Conservation (phyloP, 139 green algal genomes). For the Chlamydomonas sp. region DNA sequence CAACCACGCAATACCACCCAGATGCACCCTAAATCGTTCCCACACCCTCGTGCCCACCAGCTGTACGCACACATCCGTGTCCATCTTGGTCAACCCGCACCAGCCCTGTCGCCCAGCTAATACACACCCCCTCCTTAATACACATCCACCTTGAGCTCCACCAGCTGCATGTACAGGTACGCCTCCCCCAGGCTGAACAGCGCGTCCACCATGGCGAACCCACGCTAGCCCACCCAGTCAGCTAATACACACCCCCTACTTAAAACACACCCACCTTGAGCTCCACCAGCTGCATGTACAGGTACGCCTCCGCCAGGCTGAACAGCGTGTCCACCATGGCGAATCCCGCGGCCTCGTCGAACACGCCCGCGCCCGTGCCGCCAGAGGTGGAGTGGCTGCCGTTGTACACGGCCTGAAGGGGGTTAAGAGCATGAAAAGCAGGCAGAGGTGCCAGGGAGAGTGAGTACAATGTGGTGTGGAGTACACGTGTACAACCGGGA, state of each 20-base stretch:
- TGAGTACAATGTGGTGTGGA: neutral
- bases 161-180: constrained; percentile 93
- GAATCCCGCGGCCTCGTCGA: constrained; percentile 82
- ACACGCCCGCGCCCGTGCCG: constrained; percentile 42
- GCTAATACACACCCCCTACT: too few relatives aligned
- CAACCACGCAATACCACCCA: too few relatives aligned
- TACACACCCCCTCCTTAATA: too few relatives aligned
- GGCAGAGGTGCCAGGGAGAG: neutral
- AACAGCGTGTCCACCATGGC: constrained; percentile 97
- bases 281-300: constrained; percentile 92
- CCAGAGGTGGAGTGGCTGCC: neutral
- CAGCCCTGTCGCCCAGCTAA: too few relatives aligned
- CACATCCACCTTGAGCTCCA: constrained; percentile 71
- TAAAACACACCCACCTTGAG: constrained; percentile 52
- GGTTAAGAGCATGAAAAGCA: neutral
- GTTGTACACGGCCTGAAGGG: constrained; percentile 53
- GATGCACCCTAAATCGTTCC: too few relatives aligned
- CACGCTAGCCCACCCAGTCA: too few relatives aligned
- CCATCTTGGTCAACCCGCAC: too few relatives aligned
- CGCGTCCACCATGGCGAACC: too few relatives aligned
- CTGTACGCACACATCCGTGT: too few relatives aligned
- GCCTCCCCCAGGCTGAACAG: constrained; percentile 85
- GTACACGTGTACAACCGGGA: too few relatives aligned
- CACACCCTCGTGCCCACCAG: too few relatives aligned
- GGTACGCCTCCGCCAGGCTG: constrained; percentile 92